A percentile compares a stretch with the other conserved stretches of the same genome.
Conservation (phyloP, 2,329 filamentous ascomycete species). For the Aureobasidium pullulans region DNA sequence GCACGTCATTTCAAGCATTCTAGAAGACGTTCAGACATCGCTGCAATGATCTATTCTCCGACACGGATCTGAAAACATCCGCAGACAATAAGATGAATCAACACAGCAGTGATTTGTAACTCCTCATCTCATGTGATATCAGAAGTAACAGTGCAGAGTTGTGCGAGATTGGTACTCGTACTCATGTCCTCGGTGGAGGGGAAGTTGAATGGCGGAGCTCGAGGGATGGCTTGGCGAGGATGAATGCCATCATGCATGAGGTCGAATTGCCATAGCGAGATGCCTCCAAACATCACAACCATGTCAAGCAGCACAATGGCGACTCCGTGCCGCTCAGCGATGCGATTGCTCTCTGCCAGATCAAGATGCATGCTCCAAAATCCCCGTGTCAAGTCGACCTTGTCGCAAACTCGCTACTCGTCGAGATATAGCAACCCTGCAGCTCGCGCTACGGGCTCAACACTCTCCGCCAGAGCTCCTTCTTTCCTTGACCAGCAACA, state of each 20-base stretch:
- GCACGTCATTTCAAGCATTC: not conserved
- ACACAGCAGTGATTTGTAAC: not conserved
- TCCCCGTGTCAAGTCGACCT: not conserved
- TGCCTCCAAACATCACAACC: not conserved
- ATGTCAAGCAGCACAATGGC: slow-evolving; percentile 13
- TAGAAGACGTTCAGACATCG: not conserved
- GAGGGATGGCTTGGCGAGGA: not conserved
- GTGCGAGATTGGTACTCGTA: no score
- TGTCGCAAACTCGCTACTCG: slow-evolving; percentile 18
- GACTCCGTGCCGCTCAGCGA: slow-evolving; percentile 10
- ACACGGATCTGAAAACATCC: not conserved
- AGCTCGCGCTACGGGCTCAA: slow-evolving; percentile 22
- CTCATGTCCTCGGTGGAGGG: not conserved
- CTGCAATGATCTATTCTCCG: not conserved
- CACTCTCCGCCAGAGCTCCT: slow-evolving; percentile 14
- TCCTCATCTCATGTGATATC: no score
- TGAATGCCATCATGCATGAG: not conserved
- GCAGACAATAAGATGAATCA: not conserved
- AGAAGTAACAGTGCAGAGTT: no score
- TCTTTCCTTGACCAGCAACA: slow-evolving; percentile 12
- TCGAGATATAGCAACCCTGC: slow-evolving; percentile 29
- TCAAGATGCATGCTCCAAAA: slow-evolving; percentile 9
- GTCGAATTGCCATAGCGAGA: not conserved
- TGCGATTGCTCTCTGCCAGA: slow-evolving; percentile 17
- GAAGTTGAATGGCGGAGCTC: not conserved